Base-by-base conservation (phyloP, 768 basidiomycete genomes). In the Pisolithus marmoratus region DNA sequence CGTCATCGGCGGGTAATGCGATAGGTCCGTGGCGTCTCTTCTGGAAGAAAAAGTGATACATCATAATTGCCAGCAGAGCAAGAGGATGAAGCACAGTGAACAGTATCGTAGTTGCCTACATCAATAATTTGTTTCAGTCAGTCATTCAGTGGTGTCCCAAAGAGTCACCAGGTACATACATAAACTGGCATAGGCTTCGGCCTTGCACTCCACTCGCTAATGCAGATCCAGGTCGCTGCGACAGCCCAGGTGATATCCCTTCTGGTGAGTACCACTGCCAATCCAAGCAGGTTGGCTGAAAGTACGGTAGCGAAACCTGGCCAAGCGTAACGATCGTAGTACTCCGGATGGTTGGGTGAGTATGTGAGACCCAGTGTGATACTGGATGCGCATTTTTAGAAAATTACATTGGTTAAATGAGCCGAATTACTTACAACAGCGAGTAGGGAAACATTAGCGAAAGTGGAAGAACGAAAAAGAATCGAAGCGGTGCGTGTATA, bases 401-500 rank as follows among this genome's bases (percentile, higher is more conserved):
- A 17, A 49, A 34, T 14, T 2, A 23, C 31, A 29, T 9, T 54
- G 11, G 11, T 48, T 20, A 12, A 14, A 41, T 40, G n/a, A 48
- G 17, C 8, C 41, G 19, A 51, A 22, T 12, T 23, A 63, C 72
- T 42, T 54, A 78, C 75, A 85, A 83, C 14, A 84, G 75, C 38
- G 76, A 79, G 56, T 82, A 79, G 1, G 72, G 67, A 54, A 83
- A 75, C 55, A 80, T 62, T 41, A 81, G 50, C 0, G 67, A 63
- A 15, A 58, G 31, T 54, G 82, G 70, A 51, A 88, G 81, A 74
- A 87, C 45, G 80, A 81, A 59, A 65, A 77, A 50, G 53, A 91
- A 83, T 3, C 89, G 77, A 49, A 95, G 73, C 0, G 94, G 94
- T 0, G 89, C 87, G 58, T 96, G 94, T 51, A 96, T 89, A 57